phyloP scores from a whole-genome alignment of 257 asterid species.

The Nyctanthes arbortristis region DNA sequence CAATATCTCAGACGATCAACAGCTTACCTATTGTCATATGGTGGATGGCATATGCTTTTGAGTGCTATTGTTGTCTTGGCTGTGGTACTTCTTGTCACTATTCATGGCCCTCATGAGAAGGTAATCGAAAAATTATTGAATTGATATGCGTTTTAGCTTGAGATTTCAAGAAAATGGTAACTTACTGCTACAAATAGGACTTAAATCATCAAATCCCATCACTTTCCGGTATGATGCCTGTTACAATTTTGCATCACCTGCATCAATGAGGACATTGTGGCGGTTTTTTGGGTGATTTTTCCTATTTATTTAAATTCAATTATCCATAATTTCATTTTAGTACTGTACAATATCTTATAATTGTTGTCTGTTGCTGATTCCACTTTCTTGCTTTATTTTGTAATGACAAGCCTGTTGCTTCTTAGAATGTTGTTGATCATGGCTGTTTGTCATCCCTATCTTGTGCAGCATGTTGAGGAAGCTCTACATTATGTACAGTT shows the following conservation, averaged over 20 bases:
- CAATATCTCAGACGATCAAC: slow-evolving; percentile 53
- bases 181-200: not conserved
- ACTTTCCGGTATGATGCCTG: not conserved
- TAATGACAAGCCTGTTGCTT: slow-evolving; percentile 13
- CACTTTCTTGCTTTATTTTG: not conserved
- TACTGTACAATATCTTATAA: not conserved
- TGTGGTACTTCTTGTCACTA: slow-evolving; percentile 41
- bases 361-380: not conserved
- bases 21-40: slow-evolving; percentile 61
- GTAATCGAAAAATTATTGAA: slow-evolving; percentile 29
- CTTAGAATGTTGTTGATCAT: slow-evolving; percentile 7
- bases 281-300: not conserved
- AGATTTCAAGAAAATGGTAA: not conserved
- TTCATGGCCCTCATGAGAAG: slow-evolving; percentile 76
- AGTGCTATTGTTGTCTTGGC: slow-evolving; percentile 32
- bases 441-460: slow-evolving; percentile 3
- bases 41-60: slow-evolving; percentile 46
- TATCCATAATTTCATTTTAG: slow-evolving; percentile 2
- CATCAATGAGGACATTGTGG: no score
- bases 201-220: not conserved
- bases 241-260: no score
- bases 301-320: not conserved
- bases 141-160: not conserved
- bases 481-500: slow-evolving; percentile 35
- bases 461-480: slow-evolving; percentile 79